Evolutionary conservation across 2,329 filamentous ascomycete genomes (phyloP).

Genomic region (Exophiala sp.): DNA sequence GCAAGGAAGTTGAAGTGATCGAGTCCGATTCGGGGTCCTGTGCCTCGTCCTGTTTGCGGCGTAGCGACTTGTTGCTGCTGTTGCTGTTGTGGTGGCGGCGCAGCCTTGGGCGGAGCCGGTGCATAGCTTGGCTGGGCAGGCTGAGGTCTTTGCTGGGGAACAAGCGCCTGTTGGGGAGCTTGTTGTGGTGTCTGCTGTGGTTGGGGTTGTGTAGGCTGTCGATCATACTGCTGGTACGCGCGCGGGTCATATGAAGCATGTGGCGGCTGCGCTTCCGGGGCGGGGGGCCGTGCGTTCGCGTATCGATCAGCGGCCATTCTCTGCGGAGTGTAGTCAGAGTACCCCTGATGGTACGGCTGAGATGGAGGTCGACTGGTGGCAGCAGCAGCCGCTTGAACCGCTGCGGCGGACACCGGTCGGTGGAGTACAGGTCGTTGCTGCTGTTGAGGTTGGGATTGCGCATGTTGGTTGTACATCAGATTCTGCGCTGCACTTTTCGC

Average conservation of each 20-base stretch:
- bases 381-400: conserved; percentile 41
- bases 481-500: conserved; percentile 28
- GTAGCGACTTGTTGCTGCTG: conserved; percentile 29
- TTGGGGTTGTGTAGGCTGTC: conserved; percentile 28
- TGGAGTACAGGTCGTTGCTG: conserved; percentile 33
- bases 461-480: conserved; percentile 33
- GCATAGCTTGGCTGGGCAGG: conserved; percentile 34
- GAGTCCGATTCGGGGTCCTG: conserved; percentile 66
- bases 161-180: conserved; percentile 25
- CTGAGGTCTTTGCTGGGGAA: conserved; percentile 30
- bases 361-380: conserved; percentile 42
- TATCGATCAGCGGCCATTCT: conserved; percentile 31
- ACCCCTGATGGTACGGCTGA: conserved; percentile 43
- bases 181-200: conserved; percentile 31
- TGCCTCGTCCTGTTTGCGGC: conserved; percentile 33
- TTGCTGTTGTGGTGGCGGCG: conserved; percentile 30
- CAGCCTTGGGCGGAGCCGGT: conserved; percentile 39
- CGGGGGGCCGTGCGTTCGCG: conserved; percentile 34
- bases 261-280: conserved; percentile 34
- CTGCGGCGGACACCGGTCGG: conserved; percentile 45
- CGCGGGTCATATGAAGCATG: conserved; percentile 44
- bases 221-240: conserved; percentile 37
- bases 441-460: conserved; percentile 38
- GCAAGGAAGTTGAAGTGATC: conserved; percentile 99
- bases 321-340: conserved; percentile 38